phyloP scores from a whole-genome alignment of 768 basidiomycete species.

The Kwoniella sp. region DNA sequence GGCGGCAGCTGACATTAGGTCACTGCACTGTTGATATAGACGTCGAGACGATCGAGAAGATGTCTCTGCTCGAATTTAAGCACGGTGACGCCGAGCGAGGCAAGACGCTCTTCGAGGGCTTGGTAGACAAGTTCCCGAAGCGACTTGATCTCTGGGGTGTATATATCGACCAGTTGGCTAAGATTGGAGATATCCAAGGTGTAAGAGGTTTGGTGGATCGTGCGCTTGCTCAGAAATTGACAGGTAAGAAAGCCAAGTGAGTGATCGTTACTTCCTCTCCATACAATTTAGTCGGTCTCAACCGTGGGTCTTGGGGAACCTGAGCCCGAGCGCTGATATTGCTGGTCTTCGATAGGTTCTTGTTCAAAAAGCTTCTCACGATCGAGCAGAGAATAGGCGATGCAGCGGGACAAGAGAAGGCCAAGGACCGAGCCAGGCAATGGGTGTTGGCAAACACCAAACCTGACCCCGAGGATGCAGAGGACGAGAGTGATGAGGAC shows the following conservation, averaged over 20 bases:
- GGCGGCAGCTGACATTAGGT: background rate
- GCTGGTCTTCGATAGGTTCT: slow-evolving; percentile 63
- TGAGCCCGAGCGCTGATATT: background rate
- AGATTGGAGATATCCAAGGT: slow-evolving; percentile 74
- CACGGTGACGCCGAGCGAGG: slow-evolving; percentile 91
- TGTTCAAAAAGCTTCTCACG: slow-evolving; percentile 98
- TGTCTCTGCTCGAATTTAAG: slow-evolving; percentile 94
- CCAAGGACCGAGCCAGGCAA: slow-evolving; percentile 87
- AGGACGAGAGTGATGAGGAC: slow-evolving; percentile 28
- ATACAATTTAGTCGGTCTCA: background rate
- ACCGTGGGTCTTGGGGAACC: background rate
- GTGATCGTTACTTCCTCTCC: no score
- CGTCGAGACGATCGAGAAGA: slow-evolving; percentile 90
- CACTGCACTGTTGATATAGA: slow-evolving; percentile 61
- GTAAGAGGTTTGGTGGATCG: slow-evolving; percentile 78
- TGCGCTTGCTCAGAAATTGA: slow-evolving; percentile 80
- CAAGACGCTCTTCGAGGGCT: slow-evolving; percentile 93
- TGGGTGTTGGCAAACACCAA: slow-evolving; percentile 62
- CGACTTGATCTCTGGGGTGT: slow-evolving; percentile 93
- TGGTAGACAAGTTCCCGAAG: slow-evolving; percentile 92
- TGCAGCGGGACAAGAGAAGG: slow-evolving; percentile 73
- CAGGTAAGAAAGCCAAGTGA: slow-evolving; percentile 92
- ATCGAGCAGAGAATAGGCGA: slow-evolving; percentile 85
- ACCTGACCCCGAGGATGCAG: slow-evolving; percentile 29
- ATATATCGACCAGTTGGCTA: slow-evolving; percentile 94